Evolutionary conservation across 2,329 filamentous ascomycete genomes (phyloP), one percentile per base, ranked within the genome.

Genomic region (Stagonosporopsis rhizophila): DNA sequence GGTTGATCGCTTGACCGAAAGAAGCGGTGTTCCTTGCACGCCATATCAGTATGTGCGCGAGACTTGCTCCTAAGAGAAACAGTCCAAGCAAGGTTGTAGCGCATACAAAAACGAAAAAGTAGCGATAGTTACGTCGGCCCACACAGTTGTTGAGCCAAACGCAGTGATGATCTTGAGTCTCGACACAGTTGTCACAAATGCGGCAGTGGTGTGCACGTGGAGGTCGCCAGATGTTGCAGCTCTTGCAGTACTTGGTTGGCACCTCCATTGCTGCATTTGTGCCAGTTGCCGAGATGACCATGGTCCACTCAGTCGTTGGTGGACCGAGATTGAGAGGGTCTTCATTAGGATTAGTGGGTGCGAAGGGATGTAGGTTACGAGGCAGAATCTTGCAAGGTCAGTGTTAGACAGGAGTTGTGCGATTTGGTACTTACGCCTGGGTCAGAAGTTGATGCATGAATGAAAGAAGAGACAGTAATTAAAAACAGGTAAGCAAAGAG

Each of bases 131-230:
- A 68, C 95, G 91, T 64, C 94, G 89, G 39, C 95, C 95, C 45
- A 99, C 89, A 68, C 95, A 99, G 75, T 99, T 99, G 79, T 99
- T 99, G 61, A 99, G 85, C 95, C 95, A 99, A 15, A 98, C 93
- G 71, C 95, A 99, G 77, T 99, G 95, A 72, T 99, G 95, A 71
- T 99, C 95, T 65, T 97, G 92, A 0, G 92, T 96, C 77, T 99
- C 95, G 58, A 99, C 86, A 75, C 95, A 99, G 75, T 96, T 97
- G 78, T 99, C 94, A 78, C 95, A 99, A 25, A 96, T 85, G 54
- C 95, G 90, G 78, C 95, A 99, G 78, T 99, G 95, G 73, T 99
- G 96, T 56, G 92, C 92, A 56, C 95, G 90, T 25, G 94, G 93
- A 32, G 95, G 95, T 2, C 95, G 90, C 95, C 95, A 99, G 65